Evolutionary conservation across 768 basidiomycete genomes (phyloP), one percentile per base, ranked within the genome.

Genomic region (Tricholoma terreum): DNA sequence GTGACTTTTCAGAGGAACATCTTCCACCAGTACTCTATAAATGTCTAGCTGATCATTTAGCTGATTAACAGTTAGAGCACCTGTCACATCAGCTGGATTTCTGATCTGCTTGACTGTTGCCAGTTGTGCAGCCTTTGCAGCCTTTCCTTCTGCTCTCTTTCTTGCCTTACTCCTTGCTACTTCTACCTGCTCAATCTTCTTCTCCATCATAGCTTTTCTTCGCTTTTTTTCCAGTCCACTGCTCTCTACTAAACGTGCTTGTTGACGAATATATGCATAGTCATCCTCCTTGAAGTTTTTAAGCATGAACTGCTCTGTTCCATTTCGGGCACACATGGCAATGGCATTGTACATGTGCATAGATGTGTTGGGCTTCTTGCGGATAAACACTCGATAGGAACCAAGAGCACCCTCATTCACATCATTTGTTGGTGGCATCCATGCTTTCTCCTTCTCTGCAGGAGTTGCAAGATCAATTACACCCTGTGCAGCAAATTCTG

Each of bases 341-440:
- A 42, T 52, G 11, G 66, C 63, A 63, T 71, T 72, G 57, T 62
- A 65, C 27, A 61, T 59, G 14, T 52, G 57, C 11, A 69, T 40
- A 2, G 66, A 56, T 45, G 63, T 27, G n/a, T 52, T 53, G 31
- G 64, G 66, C 33, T 43, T 56, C 22, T 38, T 42, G 2, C 58
- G 53, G n/a, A 66, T 58, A 12, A 52, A 24, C 1, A 65, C 60
- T 22, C 64, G 59, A 45, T 64, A 66, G 4, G 53, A 38, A 2
- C 71, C 67, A 11, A 72, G 57, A 11, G 60, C 59, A n/a, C 70
- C 68, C 59, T 73, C 71, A 60, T 69, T 71, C 0, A 56, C 57
- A 57, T 72, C 66, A 59, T 73, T 74, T n/a, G 71, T 69, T 11
- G 68, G 8, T 8, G 69, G 67, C 60, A 73, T 63, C 62, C 61